phyloP scores from a whole-genome alignment of 164 flowering plant genomes.

The Aristolochia contorta region DNA sequence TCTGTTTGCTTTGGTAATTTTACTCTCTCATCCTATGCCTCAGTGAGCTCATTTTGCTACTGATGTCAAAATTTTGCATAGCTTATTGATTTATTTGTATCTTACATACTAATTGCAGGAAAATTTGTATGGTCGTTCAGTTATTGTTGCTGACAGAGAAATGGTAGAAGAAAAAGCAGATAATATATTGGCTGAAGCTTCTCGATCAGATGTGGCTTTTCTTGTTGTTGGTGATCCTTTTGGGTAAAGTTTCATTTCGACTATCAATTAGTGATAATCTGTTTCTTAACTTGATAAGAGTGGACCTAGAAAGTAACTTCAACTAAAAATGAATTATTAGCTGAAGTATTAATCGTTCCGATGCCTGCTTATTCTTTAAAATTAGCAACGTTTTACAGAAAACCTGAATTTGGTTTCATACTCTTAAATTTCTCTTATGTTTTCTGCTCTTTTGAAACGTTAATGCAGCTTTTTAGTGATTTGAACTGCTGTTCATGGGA shows the following conservation, averaged over 20 bases:
- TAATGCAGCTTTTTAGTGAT: too few relatives aligned
- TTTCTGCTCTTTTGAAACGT: too few relatives aligned
- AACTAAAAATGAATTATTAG: not conserved
- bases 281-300: not conserved
- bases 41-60: not conserved
- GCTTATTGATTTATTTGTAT: not conserved
- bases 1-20: conserved; percentile 52
- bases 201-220: conserved; percentile 59
- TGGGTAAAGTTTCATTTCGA: conserved; percentile 36
- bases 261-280: not conserved
- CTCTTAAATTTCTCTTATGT: too few relatives aligned
- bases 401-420: too few relatives aligned
- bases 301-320: not conserved
- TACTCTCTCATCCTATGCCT: not conserved
- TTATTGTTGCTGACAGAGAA: conserved; percentile 78
- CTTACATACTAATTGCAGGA: conserved; percentile 30
- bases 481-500: too few relatives aligned
- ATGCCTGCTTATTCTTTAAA: too few relatives aligned
- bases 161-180: conserved; percentile 86
- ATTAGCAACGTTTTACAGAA: too few relatives aligned
- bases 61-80: not conserved
- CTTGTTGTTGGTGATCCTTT: conserved; percentile 97
- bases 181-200: conserved; percentile 50
- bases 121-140: conserved; percentile 53
- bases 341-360: too few relatives aligned